Percentiles rank a stretch among this genome's conserved stretches.
phyloP scores from a whole-genome alignment of 768 basidiomycete species.

The Boletus rufocinnamomeus region DNA sequence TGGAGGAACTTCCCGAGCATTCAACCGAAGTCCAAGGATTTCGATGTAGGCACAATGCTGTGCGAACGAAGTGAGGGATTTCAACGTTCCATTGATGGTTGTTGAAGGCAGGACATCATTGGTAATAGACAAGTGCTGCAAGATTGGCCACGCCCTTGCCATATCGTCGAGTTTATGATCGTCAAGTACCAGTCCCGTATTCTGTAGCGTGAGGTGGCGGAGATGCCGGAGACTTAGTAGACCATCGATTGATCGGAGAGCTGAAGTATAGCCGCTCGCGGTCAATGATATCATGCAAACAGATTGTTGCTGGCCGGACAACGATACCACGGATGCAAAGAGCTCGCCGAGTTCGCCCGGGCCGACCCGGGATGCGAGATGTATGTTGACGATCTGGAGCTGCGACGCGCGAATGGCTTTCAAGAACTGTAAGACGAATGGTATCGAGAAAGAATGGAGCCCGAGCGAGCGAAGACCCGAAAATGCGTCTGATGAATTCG shows the following conservation, averaged over 20 bases:
- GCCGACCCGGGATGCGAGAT: slow-evolving; percentile 16
- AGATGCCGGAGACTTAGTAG: slow-evolving; percentile 10
- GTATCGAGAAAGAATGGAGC: slow-evolving; percentile 14
- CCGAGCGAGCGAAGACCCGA: slow-evolving; percentile 14
- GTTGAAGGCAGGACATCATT: slow-evolving; percentile 15
- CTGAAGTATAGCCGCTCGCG: slow-evolving; percentile 12
- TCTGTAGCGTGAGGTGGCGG: slow-evolving; percentile 16
- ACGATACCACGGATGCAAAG: slow-evolving; percentile 7
- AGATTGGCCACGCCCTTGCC: slow-evolving; percentile 20
- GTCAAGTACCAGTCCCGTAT: slow-evolving; percentile 15
- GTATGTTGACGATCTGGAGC: slow-evolving; percentile 18
- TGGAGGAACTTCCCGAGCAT: slow-evolving; percentile 21
- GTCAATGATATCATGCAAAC: slow-evolving; percentile 13
- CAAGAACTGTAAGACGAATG: slow-evolving; percentile 11
- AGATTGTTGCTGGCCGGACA: slow-evolving; percentile 12
- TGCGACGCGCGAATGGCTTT: slow-evolving; percentile 9
- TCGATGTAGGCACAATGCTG: slow-evolving; percentile 22
- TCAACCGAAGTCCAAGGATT: slow-evolving; percentile 18
- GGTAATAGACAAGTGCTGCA: slow-evolving; percentile 20
- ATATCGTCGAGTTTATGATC: slow-evolving; percentile 19
- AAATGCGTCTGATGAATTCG: slow-evolving; percentile 5
- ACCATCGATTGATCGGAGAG: slow-evolving; percentile 13
- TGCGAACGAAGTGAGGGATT: slow-evolving; percentile 11
- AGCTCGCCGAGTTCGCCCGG: slow-evolving; percentile 10
- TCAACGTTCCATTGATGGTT: slow-evolving; percentile 11